Conservation (phyloP, 257 asterid genomes). For the Primulina eburnea region DNA sequence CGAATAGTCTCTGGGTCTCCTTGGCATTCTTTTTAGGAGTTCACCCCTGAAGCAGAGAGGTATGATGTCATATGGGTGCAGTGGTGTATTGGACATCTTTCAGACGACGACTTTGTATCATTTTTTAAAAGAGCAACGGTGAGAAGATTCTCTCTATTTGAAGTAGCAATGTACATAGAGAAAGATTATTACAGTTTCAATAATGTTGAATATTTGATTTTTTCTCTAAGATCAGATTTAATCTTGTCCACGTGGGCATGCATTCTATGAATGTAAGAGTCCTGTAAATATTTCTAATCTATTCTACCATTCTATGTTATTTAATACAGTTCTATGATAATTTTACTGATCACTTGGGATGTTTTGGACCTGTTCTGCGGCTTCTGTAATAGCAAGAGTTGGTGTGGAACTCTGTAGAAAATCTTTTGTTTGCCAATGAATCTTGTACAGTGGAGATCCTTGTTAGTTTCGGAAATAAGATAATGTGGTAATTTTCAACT, state of each 20-base stretch:
- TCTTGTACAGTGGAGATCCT: background rate
- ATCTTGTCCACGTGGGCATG: background rate
- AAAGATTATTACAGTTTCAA: background rate
- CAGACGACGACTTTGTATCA: constrained; percentile 83
- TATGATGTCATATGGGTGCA: constrained; percentile 94
- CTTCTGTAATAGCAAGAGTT: background rate
- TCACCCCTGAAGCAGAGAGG: constrained; percentile 79
- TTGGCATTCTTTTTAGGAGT: constrained; percentile 51
- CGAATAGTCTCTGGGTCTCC: constrained; percentile 7
- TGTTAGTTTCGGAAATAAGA: background rate
- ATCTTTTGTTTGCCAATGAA: background rate
- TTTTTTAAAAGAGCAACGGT: constrained; percentile 91
- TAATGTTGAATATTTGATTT: background rate
- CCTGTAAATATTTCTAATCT: no score
- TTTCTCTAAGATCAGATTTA: background rate
- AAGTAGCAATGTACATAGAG: background rate
- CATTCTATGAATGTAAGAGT: no score
- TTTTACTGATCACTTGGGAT: background rate
- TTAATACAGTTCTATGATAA: background rate
- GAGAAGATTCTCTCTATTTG: constrained; percentile 13
- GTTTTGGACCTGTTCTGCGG: background rate
- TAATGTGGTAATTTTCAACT: background rate
- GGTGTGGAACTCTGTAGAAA: background rate
- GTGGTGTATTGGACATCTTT: constrained; percentile 98
- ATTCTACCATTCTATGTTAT: background rate